These are phyloP conservation scores for Aspergillus candidus DNA, from an alignment of 2,329 filamentous ascomycete species.

Conservation along the genomic window DNA sequence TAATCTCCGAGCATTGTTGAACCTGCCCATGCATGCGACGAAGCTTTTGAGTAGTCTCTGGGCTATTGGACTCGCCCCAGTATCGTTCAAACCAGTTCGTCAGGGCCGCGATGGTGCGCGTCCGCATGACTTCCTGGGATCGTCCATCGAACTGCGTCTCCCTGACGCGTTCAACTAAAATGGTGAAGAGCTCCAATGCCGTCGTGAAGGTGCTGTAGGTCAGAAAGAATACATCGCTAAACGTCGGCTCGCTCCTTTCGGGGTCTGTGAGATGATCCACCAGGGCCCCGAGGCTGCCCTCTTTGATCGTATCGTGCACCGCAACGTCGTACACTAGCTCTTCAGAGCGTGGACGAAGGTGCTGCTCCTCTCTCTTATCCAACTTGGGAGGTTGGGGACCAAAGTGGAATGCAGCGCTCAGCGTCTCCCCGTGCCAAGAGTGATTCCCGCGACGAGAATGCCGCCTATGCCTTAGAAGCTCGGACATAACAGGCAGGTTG, in stretches of 20 bases:
- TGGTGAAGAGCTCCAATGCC: slow-evolving; percentile 77
- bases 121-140: slow-evolving; percentile 87
- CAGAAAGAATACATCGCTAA: slow-evolving; percentile 91
- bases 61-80: slow-evolving; percentile 81
- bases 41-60: slow-evolving; percentile 64
- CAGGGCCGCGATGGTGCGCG: slow-evolving; percentile 88
- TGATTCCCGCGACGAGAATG: too few species aligned
- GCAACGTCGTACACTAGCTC: slow-evolving; percentile 10
- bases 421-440: too few species aligned
- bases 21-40: slow-evolving; percentile 79
- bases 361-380: background rate
- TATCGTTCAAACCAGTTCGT: slow-evolving; percentile 96
- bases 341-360: background rate
- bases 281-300: slow-evolving; percentile 71
- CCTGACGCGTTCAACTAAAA: slow-evolving; percentile 63
- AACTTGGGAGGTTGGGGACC: background rate
- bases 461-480: too few species aligned
- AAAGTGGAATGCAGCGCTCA: too few species aligned
- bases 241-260: slow-evolving; percentile 82
- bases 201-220: slow-evolving; percentile 89
- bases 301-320: slow-evolving; percentile 12
- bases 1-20: slow-evolving; percentile 23
- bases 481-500: too few species aligned
- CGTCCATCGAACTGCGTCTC: slow-evolving; percentile 57
- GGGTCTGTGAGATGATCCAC: slow-evolving; percentile 90